These are phyloP conservation scores for Trichoderma guizhouense DNA, from an alignment of 2,329 filamentous ascomycete species.

Conservation along the genomic window DNA sequence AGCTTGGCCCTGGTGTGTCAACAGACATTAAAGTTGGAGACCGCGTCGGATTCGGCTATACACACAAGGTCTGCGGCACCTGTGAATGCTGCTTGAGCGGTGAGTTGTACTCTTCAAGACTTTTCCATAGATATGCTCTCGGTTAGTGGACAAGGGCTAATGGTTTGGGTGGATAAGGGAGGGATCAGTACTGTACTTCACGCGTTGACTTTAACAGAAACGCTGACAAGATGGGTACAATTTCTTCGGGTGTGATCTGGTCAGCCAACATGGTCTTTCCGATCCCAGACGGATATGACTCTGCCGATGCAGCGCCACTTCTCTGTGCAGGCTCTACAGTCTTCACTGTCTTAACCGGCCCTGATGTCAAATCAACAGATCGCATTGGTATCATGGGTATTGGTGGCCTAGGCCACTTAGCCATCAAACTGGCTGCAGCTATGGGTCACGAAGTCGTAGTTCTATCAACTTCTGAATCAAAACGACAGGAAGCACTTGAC, in stretches of 20 bases:
- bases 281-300: conserved; percentile 2
- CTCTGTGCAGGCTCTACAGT: not conserved
- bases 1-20: not conserved
- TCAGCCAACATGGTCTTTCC: not conserved
- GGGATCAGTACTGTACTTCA: not conserved
- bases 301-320: not conserved
- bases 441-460: not conserved
- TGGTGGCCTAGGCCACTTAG: not conserved
- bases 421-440: not conserved
- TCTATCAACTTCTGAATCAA: not conserved
- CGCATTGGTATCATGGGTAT: conserved; percentile 1
- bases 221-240: not conserved
- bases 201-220: not conserved
- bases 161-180: not conserved
- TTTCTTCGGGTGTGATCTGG: not conserved
- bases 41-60: not conserved
- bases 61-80: conserved; percentile 2
- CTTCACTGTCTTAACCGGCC: not conserved
- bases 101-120: not conserved
- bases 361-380: not conserved
- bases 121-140: not conserved
- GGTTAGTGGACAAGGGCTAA: not conserved
- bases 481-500: not conserved
- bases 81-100: not conserved
- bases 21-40: not conserved